A percentile compares a stretch with the other conserved stretches of the same genome.
These are phyloP conservation scores for Chalciporus sphaerocephalus DNA, from an alignment of 768 basidiomycete species.

Conservation along the genomic window DNA sequence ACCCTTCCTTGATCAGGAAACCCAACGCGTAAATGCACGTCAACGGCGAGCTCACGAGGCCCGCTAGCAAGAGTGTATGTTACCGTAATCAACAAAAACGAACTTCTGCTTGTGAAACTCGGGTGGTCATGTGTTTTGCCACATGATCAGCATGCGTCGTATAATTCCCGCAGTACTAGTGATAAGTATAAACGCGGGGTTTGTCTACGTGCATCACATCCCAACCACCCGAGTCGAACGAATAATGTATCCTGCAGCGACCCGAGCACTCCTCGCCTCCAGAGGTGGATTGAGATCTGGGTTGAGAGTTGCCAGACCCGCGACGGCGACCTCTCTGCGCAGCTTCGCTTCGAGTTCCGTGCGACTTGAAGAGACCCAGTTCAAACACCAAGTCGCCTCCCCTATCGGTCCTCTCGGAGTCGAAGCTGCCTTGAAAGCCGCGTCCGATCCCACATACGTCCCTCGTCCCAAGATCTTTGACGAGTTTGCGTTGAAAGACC, in stretches of 20 bases:
- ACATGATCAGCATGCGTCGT: background rate
- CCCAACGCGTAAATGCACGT: background rate
- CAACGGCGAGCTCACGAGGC: background rate
- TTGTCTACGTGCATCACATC: background rate
- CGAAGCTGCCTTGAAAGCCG: slow-evolving; percentile 48
- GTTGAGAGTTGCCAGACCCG: background rate
- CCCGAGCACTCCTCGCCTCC: background rate
- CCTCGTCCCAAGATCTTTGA: slow-evolving; percentile 51
- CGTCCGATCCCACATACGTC: slow-evolving; percentile 30
- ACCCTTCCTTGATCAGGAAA: background rate
- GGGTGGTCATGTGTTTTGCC: background rate
- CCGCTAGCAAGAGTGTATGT: background rate
- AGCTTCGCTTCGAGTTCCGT: background rate
- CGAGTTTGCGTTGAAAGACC: slow-evolving; percentile 53
- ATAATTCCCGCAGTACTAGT: background rate
- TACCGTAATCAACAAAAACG: background rate
- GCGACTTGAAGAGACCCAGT: background rate
- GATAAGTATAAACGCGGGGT: background rate
- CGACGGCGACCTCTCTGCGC: background rate
- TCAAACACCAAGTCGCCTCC: slow-evolving; percentile 41
- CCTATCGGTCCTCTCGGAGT: slow-evolving; percentile 62
- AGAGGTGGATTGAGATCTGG: background rate
- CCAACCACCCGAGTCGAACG: background rate
- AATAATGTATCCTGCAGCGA: background rate
- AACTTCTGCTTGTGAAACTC: background rate